Conservation (phyloP, 2,329 filamentous ascomycete genomes). For the Metarhizium humberi region DNA sequence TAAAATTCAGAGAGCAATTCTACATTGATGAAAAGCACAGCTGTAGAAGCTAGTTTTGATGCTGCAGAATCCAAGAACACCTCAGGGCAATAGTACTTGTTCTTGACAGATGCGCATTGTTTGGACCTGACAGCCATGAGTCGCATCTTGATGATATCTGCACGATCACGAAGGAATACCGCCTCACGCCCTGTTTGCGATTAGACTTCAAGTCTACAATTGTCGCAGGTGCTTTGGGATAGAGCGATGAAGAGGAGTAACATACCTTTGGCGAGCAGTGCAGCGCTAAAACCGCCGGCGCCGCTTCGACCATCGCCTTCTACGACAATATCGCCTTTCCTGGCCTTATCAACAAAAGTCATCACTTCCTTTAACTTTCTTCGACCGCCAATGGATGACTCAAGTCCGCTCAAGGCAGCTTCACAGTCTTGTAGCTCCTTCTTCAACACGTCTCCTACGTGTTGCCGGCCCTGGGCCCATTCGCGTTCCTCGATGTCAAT, state of each 20-base stretch:
- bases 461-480: slow-evolving; percentile 78
- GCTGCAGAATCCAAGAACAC: slow-evolving; percentile 97
- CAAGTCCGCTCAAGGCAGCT: slow-evolving; percentile 63
- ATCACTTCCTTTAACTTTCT: slow-evolving; percentile 86
- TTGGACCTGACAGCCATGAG: slow-evolving; percentile 81
- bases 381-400: slow-evolving; percentile 68
- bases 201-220: background rate
- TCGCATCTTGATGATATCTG: slow-evolving; percentile 84
- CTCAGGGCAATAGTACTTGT: slow-evolving; percentile 96
- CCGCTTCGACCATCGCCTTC: slow-evolving; percentile 78
- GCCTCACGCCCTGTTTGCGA: slow-evolving; percentile 68
- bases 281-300: slow-evolving; percentile 86
- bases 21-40: slow-evolving; percentile 94
- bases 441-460: slow-evolving; percentile 72
- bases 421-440: slow-evolving; percentile 82
- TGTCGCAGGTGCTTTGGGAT: background rate
- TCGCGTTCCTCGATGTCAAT: slow-evolving; percentile 90
- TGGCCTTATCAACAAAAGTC: slow-evolving; percentile 79
- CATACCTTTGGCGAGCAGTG: slow-evolving; percentile 72
- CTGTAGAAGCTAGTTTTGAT: slow-evolving; percentile 87
- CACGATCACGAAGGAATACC: slow-evolving; percentile 84
- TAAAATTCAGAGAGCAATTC: slow-evolving; percentile 96
- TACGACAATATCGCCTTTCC: slow-evolving; percentile 74
- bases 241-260: slow-evolving; percentile 4
- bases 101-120: slow-evolving; percentile 72